Evolutionary conservation across 73 alveolate genomes (phyloP).

Genomic region (Paraurostyla sp.): DNA sequence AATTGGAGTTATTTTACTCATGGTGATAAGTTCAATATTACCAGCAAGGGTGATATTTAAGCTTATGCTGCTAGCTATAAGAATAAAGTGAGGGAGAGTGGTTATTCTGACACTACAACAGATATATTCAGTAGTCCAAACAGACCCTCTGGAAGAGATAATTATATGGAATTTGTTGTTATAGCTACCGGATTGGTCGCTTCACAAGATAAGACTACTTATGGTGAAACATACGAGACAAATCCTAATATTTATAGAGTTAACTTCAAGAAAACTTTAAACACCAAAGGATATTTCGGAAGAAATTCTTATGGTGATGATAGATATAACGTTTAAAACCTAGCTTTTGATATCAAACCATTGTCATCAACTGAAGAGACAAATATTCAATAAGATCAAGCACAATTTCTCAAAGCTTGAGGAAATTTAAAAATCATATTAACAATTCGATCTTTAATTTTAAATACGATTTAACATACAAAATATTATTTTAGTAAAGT

Average conservation of each 20-base stretch:
- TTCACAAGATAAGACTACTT: not conserved
- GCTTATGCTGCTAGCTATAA: not conserved
- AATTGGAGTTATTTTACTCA: constrained; percentile 11
- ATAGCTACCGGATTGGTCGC: not conserved
- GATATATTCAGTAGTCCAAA: constrained; percentile 55
- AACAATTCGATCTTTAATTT: too few relatives aligned
- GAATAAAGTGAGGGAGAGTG: not conserved
- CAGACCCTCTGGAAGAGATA: constrained; percentile 26
- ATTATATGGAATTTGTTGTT: constrained; percentile 27
- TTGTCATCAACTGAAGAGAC: too few relatives aligned
- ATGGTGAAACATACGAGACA: constrained; percentile 61
- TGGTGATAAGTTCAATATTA: constrained; percentile 23
- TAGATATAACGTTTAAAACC: too few relatives aligned
- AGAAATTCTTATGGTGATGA: not conserved
- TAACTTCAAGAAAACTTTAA: not conserved
- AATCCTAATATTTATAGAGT: constrained; percentile 7
- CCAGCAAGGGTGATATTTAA: not conserved
- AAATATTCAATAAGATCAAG: too few relatives aligned
- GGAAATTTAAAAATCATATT: too few relatives aligned
- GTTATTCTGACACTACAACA: not conserved
- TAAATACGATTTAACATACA: too few relatives aligned
- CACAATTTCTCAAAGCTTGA: too few relatives aligned
- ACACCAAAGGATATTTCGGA: not conserved
- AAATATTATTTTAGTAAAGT: too few relatives aligned
- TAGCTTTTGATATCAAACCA: too few relatives aligned